phyloP scores from a whole-genome alignment of 331 rosid genomes.

The Prunus yedoensis region DNA sequence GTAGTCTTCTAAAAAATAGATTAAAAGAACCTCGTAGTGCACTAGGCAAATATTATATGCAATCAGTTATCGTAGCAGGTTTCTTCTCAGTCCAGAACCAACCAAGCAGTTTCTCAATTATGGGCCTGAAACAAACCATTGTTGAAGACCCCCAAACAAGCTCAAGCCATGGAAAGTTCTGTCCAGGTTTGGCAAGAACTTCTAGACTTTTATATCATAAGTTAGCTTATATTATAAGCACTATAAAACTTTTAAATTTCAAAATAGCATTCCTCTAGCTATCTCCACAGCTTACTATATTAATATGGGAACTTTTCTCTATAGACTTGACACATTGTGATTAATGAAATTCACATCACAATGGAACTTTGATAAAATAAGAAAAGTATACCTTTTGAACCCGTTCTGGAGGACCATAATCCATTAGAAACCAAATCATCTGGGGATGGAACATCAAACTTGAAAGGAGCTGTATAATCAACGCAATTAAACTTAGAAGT shows the following conservation, averaged over 20 bases:
- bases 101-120: neutral
- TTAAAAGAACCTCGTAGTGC: neutral
- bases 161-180: neutral
- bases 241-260: neutral
- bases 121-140: neutral
- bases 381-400: slow-evolving; percentile 57
- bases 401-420: slow-evolving; percentile 64
- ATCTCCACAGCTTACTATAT: neutral
- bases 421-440: slow-evolving; percentile 79
- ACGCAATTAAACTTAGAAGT: slow-evolving; percentile 30
- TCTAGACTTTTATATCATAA: neutral
- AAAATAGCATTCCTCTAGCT: neutral
- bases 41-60: neutral
- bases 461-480: slow-evolving; percentile 70
- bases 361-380: neutral
- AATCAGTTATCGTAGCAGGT: neutral
- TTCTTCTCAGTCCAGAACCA: slow-evolving; percentile 7
- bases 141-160: neutral
- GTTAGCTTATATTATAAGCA: neutral
- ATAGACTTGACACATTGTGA: slow-evolving; percentile 11
- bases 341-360: slow-evolving; percentile 19
- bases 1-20: neutral
- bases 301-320: neutral
- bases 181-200: slow-evolving; percentile 3
- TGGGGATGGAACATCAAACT: slow-evolving; percentile 90